phyloP scores from a whole-genome alignment of 1,139 yeast species.

The Wickerhamomyces sp. region DNA sequence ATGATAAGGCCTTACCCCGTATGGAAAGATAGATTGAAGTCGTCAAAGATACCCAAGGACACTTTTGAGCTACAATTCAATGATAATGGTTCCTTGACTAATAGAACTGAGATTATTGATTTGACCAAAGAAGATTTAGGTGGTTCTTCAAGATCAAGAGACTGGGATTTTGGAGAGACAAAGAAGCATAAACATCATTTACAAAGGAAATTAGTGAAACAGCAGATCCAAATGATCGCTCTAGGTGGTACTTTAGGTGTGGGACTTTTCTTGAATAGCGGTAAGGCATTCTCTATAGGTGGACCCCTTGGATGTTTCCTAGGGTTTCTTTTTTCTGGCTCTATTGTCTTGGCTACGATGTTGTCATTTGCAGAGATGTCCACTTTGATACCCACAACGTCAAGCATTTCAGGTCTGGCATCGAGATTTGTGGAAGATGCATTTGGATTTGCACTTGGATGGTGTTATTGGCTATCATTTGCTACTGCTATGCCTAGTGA shows the following conservation, averaged over 20 bases:
- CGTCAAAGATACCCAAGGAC: slow-evolving; percentile 5
- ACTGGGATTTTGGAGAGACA: slow-evolving; percentile 5
- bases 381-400: slow-evolving; percentile 74
- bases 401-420: slow-evolving; percentile 72
- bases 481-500: slow-evolving; percentile 75
- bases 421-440: slow-evolving; percentile 83
- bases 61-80: neutral
- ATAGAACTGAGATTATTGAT: slow-evolving; percentile 15
- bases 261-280: slow-evolving; percentile 73
- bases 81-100: slow-evolving; percentile 3
- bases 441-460: slow-evolving; percentile 77
- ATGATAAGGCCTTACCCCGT: slow-evolving; percentile 6
- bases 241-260: slow-evolving; percentile 82
- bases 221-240: slow-evolving; percentile 79
- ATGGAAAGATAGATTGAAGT: slow-evolving; percentile 5
- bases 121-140: slow-evolving; percentile 9
- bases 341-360: slow-evolving; percentile 64
- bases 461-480: slow-evolving; percentile 73
- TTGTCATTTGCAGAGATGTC: slow-evolving; percentile 83
- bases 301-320: slow-evolving; percentile 80
- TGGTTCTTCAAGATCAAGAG: slow-evolving; percentile 2
- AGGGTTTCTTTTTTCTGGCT: slow-evolving; percentile 65
- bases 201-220: slow-evolving; percentile 55
- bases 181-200: slow-evolving; percentile 20
- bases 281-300: slow-evolving; percentile 69